Conservation (phyloP, 2,329 filamentous ascomycete species). For the Cladosporium cucumerinum region DNA sequence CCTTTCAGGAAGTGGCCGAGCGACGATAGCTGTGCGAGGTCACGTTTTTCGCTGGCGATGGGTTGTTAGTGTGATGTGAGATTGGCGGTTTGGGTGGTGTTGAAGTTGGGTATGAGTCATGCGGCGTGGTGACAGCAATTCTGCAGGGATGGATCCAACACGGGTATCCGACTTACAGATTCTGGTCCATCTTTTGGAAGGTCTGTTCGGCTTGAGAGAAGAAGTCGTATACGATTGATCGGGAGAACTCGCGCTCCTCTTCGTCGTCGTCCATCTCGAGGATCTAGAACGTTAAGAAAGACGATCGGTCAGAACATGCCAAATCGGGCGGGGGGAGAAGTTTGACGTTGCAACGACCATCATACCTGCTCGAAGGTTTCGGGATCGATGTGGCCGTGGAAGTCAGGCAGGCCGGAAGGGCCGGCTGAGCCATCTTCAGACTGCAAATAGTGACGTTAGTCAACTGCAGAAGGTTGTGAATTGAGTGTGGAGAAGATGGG, state of each 20-base stretch:
- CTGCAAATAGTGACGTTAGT: conserved; percentile 25
- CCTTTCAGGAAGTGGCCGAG: conserved; percentile 97
- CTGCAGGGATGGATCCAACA: background rate
- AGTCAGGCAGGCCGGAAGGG: conserved; percentile 57
- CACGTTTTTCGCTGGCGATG: conserved; percentile 55
- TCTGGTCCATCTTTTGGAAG: conserved; percentile 77
- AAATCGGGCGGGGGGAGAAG: background rate
- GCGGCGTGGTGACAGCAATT: background rate
- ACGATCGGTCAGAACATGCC: background rate
- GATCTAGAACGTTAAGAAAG: conserved; percentile 49
- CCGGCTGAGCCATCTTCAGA: conserved; percentile 48
- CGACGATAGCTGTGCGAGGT: conserved; percentile 72
- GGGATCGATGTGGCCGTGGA: conserved; percentile 74
- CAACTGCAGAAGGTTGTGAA: background rate
- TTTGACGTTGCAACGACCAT: background rate
- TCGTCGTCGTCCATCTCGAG: conserved; percentile 97
- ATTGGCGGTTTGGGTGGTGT: background rate
- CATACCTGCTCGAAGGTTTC: conserved; percentile 72
- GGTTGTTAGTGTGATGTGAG: background rate
- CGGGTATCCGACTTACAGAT: conserved; percentile 61
- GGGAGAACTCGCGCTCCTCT: conserved; percentile 80
- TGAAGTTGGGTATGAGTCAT: background rate
- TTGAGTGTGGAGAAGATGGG: background rate
- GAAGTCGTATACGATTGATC: conserved; percentile 84
- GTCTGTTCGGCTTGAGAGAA: conserved; percentile 87